These are phyloP conservation scores for Eucalyptus marginata DNA, from an alignment of 345 rosid genomes.

Conservation along the genomic window DNA sequence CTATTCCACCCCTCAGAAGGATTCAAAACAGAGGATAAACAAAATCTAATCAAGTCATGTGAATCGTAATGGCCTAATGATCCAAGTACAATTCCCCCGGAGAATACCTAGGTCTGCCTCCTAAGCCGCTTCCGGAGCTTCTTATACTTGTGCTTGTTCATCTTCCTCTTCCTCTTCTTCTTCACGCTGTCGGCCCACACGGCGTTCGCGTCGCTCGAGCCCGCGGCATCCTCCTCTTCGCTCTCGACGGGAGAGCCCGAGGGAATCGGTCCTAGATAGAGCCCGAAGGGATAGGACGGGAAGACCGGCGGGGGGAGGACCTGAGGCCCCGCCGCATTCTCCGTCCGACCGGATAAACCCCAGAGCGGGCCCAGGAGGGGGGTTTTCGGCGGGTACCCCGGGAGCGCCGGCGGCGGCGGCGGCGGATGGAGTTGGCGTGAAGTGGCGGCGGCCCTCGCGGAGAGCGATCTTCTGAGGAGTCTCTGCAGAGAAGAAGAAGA, in stretches of 20 bases:
- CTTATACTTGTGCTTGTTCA: conserved; percentile 57
- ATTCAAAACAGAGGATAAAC: background rate
- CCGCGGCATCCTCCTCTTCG: background rate
- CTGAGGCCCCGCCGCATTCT: background rate
- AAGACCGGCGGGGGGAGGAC: background rate
- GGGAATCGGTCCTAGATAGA: conserved; percentile 1
- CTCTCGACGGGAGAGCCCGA: conserved; percentile 5
- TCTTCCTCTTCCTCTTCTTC: conserved; percentile 98
- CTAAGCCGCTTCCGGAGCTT: conserved; percentile 50
- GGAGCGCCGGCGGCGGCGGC: background rate
- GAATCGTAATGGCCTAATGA: background rate
- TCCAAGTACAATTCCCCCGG: background rate
- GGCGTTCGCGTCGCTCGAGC: background rate
- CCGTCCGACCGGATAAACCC: background rate
- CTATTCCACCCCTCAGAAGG: background rate
- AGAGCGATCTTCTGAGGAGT: background rate
- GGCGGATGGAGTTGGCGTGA: background rate
- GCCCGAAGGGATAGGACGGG: conserved; percentile 31
- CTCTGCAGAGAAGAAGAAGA: conserved; percentile 8
- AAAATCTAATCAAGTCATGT: background rate
- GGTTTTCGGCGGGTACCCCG: background rate
- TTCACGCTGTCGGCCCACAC: conserved; percentile 83
- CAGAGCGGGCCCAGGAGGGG: background rate
- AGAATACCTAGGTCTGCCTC: background rate
- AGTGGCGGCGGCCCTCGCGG: background rate